Conservation (phyloP, 1,139 yeast species). For the Meyerozyma guilliermondii region DNA sequence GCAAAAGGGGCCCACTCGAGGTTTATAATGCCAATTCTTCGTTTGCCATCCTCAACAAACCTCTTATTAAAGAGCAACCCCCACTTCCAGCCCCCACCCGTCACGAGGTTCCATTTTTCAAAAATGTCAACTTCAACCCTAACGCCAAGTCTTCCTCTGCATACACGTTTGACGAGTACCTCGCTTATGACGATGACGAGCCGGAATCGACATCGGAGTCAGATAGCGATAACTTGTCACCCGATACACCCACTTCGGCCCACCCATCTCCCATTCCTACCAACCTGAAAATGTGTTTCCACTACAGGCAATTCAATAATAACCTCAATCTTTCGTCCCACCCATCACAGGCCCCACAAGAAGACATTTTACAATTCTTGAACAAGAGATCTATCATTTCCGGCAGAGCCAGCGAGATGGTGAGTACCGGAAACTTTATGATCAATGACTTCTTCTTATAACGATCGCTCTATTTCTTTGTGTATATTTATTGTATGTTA, state of each 20-base stretch:
- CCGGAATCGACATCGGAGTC: conserved; percentile 4
- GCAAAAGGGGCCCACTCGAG: conserved; percentile 21
- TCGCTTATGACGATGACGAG: conserved; percentile 26
- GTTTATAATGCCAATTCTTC: conserved; percentile 28
- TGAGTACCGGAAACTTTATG: conserved; percentile 44
- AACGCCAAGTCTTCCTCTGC: conserved; percentile 24
- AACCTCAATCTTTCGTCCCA: conserved; percentile 38
- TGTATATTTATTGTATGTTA: not conserved
- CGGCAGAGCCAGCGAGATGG: conserved; percentile 54
- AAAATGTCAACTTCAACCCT: conserved; percentile 30
- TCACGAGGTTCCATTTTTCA: conserved; percentile 33
- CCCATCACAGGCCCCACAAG: conserved; percentile 14
- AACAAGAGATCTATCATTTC: conserved; percentile 43
- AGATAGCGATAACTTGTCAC: conserved; percentile 5
- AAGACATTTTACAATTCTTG: conserved; percentile 27
- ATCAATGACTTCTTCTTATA: conserved; percentile 45
- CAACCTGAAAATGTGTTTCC: conserved; percentile 33
- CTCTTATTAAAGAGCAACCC: conserved; percentile 6
- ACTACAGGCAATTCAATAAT: conserved; percentile 39
- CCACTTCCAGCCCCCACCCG: conserved; percentile 8
- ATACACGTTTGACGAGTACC: conserved; percentile 36
- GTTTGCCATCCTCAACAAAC: conserved; percentile 29
- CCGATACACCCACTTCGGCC: conserved; percentile 16
- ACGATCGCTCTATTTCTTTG: conserved; percentile 2
- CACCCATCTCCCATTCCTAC: conserved; percentile 2